These are phyloP conservation scores for Aspergillus versicolor DNA, from an alignment of 2,329 filamentous ascomycete genomes.

Conservation along the genomic window DNA sequence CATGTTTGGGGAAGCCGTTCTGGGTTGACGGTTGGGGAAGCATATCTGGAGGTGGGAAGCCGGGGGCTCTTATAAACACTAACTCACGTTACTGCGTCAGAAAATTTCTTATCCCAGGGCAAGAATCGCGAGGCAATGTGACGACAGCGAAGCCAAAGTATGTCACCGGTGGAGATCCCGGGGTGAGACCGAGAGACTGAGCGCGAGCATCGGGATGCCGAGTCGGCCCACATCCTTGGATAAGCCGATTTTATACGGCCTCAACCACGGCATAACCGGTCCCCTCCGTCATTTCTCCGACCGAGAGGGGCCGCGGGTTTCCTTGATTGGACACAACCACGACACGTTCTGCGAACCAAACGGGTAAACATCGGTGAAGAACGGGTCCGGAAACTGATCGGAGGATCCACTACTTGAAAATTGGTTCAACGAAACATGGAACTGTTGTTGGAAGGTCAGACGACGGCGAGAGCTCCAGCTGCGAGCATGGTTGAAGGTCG, in stretches of 20 bases:
- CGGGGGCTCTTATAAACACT: not conserved
- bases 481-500: too few species aligned
- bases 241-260: too few species aligned
- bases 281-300: too few species aligned
- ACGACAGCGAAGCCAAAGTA: not conserved
- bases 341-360: not conserved
- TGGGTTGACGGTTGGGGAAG: not conserved
- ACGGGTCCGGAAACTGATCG: not conserved
- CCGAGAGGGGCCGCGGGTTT: not conserved
- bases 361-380: not conserved
- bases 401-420: not conserved
- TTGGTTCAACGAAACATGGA: not conserved
- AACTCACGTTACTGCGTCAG: not conserved
- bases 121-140: not conserved
- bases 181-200: not conserved
- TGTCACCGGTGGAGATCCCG: not conserved
- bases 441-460: not conserved
- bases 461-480: too few species aligned
- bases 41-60: not conserved
- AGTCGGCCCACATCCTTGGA: not conserved
- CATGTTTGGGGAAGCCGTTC: not conserved
- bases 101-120: not conserved
- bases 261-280: too few species aligned
- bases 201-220: not conserved
- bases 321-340: not conserved